These are phyloP conservation scores for Penicillium maclennaniae DNA, from an alignment of 495 filamentous ascomycete genomes.

Conservation along the genomic window DNA sequence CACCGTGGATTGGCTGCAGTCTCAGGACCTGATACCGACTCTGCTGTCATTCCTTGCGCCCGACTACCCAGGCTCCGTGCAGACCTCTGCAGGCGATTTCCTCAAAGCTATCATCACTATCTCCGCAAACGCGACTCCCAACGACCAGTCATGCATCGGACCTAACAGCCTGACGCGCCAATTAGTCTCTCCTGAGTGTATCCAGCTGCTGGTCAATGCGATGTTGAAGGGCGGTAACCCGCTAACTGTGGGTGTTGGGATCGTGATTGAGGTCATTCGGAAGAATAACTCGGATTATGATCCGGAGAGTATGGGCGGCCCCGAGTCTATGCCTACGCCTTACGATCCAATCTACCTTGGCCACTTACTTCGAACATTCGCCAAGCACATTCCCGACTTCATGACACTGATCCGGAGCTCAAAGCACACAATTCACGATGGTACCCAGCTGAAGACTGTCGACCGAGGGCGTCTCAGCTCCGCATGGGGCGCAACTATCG, in stretches of 20 bases:
- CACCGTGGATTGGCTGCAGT: slow-evolving; percentile 96
- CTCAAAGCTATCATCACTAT: slow-evolving; percentile 99
- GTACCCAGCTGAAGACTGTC: slow-evolving; percentile 54
- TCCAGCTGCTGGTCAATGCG: slow-evolving; percentile 74
- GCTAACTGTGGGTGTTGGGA: slow-evolving; percentile 93
- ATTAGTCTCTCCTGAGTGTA: slow-evolving; percentile 83
- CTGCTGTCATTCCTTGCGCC: slow-evolving; percentile 84
- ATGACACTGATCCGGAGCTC: slow-evolving; percentile 79
- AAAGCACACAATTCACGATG: slow-evolving; percentile 56
- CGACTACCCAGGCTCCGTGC: slow-evolving; percentile 76
- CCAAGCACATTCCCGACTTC: slow-evolving; percentile 88
- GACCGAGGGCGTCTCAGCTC: slow-evolving; percentile 66
- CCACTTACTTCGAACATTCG: slow-evolving; percentile 85
- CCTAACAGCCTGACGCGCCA: slow-evolving; percentile 95
- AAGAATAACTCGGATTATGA: slow-evolving; percentile 99
- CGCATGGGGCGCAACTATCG: slow-evolving; percentile 86
- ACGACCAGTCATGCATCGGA: slow-evolving; percentile 95
- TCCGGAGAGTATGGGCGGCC: slow-evolving; percentile 74
- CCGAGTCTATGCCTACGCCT: slow-evolving; percentile 71
- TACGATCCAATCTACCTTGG: slow-evolving; percentile 97
- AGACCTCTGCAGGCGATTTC: slow-evolving; percentile 96
- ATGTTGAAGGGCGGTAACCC: slow-evolving; percentile 96
- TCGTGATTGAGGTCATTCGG: slow-evolving; percentile 96
- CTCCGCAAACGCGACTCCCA: slow-evolving; percentile 95
- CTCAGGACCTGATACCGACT: slow-evolving; percentile 81